Base-by-base conservation (phyloP, 768 basidiomycete genomes). In the Hygrophorus russula region DNA sequence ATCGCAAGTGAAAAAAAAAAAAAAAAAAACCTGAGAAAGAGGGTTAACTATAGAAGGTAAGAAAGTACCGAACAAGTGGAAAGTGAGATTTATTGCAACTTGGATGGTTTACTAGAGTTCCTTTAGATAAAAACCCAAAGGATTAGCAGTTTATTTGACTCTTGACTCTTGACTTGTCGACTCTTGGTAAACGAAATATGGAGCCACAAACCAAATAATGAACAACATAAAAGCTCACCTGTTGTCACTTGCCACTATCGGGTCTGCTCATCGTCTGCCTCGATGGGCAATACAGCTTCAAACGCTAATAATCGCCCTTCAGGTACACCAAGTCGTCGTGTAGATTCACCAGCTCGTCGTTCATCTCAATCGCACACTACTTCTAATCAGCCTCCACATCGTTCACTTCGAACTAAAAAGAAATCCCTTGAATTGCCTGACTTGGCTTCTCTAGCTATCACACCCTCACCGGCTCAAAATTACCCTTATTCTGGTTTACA, bases 371-470 rank as follows among this genome's bases (percentile, higher is more conserved):
- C 29, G 68, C 69, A 31, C n/a, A 69, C 73, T 1, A 45, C 56
- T n/a, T 59, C 62, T 18, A 14, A 59, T 60, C 32, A 61, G 54
- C 32, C 68, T 78, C 0, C 80, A 80, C 80, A 82, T 58, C 66
- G 67, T 27, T 80, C 81, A 35, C 62, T 84, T 46, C 68, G 78
- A 32, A 66, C 68, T 15, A 84, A 80, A 68, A 83, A 82, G 62
- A 76, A 70, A 56, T 82, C 80, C 0, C 74, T 87, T 14, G 81
- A 87, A 56, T 69, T 87, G 18, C 83, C 83, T 42, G 83, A 85
- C 65, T 76, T 87, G 29, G 68, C 64, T 13, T 62, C 61, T 2
- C 55, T 69, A 5, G 54, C 64, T 1, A 41, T 58, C 30, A 50
- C 41, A 12, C n/a, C 51, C 58, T 6, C 46, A 41, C 14, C 44